phyloP scores from a whole-genome alignment of 495 filamentous ascomycete species.

The Hyphodiscus hymeniophilus region DNA sequence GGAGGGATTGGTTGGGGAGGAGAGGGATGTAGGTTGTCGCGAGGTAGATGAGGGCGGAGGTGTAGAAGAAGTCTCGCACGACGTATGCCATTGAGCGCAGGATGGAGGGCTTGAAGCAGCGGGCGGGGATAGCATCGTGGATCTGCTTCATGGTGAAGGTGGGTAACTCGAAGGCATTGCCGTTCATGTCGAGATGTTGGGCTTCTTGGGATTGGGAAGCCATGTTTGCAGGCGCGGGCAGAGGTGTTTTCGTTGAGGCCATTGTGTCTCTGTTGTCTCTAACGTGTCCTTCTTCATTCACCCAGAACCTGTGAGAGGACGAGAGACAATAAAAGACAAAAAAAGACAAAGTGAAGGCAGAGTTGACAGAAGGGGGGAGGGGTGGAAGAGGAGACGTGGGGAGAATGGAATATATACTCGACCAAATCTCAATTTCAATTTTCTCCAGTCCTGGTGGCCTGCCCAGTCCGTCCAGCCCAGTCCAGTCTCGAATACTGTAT shows the following conservation, averaged over 20 bases:
- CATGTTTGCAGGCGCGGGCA: neutral
- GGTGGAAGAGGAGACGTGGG: too few relatives aligned
- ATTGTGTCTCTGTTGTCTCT: neutral
- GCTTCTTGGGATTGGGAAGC: neutral
- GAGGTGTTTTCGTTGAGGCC: constrained; percentile 6
- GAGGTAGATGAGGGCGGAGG: constrained; percentile 43
- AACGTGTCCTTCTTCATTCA: too few relatives aligned
- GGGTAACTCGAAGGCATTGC: constrained; percentile 47
- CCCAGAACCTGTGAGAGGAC: too few relatives aligned
- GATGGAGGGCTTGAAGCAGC: constrained; percentile 60
- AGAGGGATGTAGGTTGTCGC: constrained; percentile 44
- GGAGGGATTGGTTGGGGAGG: constrained; percentile 36
- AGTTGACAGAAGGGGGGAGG: neutral
- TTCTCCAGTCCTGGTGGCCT: neutral
- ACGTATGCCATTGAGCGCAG: constrained; percentile 50
- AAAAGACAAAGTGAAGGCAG: constrained; percentile 1
- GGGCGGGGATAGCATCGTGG: constrained; percentile 56
- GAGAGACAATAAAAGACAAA: neutral
- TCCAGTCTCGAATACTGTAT: too few relatives aligned
- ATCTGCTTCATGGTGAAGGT: constrained; percentile 59
- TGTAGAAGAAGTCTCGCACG: constrained; percentile 46
- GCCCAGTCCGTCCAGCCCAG: too few relatives aligned
- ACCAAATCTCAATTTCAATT: too few relatives aligned
- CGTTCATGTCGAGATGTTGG: constrained; percentile 37
- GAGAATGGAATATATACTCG: too few relatives aligned